Evolutionary conservation across 2,329 filamentous ascomycete genomes (phyloP), one percentile per base, ranked within the genome.

Genomic region (Alternaria ethzedia): DNA sequence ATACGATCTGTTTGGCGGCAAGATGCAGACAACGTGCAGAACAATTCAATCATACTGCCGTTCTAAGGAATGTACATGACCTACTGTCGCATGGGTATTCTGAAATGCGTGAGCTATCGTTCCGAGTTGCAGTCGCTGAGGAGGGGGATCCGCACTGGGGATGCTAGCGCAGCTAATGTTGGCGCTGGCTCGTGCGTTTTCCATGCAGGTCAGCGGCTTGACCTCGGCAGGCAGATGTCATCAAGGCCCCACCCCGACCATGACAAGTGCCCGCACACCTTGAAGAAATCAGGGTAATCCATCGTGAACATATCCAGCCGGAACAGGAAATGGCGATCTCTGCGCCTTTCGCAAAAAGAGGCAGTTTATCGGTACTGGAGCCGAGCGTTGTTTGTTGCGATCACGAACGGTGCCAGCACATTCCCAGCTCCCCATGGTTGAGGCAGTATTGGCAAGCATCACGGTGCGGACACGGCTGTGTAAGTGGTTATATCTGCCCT

Each of bases 161-260:
- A 57, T 49, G 45, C 41, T 63, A 63, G 56, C 50, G 56, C 50
- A 59, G 63, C 57, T 63, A 54, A 61, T 59, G 28, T 60, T 66
- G 46, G 56, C 56, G 45, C 46, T 59, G 54, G 59, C 54, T 59
- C 54, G 61, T 58, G 60, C 56, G 32, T 36, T 4, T 44, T 46
- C 51, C 51, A 63, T 65, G 64, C 64, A 65, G 61, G 67, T 65
- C 64, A 66, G 64, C 54, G 57, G 59, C 55, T 54, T 62, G 47
- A 54, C 51, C 54, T 54, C 57, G 61, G 61, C 58, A 68, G 60
- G 58, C 45, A 68, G 25, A 52, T 63, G 57, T 60, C 61, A 63
- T 60, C 51, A 56, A 44, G 47, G 25, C 51, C 57, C 51, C 51
- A 25, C 61, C 28, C 20, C 50, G 32, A 63, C 61, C 45, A 23